These are phyloP conservation scores for Leccinum holopus DNA, from an alignment of 1,284 basidiomycete genomes.

Conservation along the genomic window DNA sequence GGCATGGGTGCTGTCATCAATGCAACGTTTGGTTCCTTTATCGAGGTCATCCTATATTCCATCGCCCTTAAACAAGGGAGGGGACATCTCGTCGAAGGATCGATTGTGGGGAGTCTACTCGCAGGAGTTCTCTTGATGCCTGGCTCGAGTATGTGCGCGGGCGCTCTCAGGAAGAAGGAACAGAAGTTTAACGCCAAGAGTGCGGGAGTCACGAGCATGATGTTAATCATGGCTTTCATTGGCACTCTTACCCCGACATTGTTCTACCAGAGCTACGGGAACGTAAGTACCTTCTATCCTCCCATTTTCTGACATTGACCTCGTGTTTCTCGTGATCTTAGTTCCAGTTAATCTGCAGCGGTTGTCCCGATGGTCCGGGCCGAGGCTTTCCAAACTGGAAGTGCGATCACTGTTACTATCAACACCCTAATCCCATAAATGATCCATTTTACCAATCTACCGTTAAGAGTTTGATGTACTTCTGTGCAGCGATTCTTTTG, in stretches of 20 bases:
- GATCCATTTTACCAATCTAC: constrained; percentile 98
- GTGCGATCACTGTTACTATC: constrained; percentile 93
- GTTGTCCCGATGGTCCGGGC: constrained; percentile 65
- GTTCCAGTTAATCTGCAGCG: constrained; percentile 93
- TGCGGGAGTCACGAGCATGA: constrained; percentile 97
- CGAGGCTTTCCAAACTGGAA: constrained; percentile 61
- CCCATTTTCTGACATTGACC: constrained; percentile 12
- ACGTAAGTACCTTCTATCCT: constrained; percentile 56
- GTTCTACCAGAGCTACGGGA: constrained; percentile 99
- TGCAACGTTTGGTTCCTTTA: constrained; percentile 97
- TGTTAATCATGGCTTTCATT: constrained; percentile 99
- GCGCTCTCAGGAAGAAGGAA: constrained; percentile 90
- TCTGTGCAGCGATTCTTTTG: constrained; percentile 86
- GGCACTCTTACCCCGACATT: constrained; percentile 94
- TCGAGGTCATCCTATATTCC: constrained; percentile 93
- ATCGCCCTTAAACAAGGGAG: constrained; percentile 90
- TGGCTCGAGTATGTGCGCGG: constrained; percentile 95
- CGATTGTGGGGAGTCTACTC: constrained; percentile 91
- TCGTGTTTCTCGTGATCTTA: constrained; percentile 34
- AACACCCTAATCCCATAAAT: constrained; percentile 87
- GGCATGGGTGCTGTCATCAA: constrained; percentile 99
- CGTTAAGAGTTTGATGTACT: constrained; percentile 93
- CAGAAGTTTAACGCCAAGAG: constrained; percentile 98
- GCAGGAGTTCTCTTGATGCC: constrained; percentile 98
- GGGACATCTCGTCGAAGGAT: constrained; percentile 94